phyloP scores from a whole-genome alignment of 2,329 filamentous ascomycete genomes.

The Pyrenochaeta sp. region DNA sequence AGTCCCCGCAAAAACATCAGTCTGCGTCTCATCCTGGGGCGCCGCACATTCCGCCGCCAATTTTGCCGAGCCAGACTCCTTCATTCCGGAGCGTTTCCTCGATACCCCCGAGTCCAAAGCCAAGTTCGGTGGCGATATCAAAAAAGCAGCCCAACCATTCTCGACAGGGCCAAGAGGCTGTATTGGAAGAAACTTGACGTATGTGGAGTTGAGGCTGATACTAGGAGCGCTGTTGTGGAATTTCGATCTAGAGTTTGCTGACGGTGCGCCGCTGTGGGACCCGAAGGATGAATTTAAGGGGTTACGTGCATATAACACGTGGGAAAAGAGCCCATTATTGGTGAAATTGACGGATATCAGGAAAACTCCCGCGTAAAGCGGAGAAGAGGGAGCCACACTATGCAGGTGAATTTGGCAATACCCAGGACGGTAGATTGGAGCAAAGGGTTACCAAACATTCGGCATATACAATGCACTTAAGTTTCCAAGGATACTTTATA shows the following conservation, averaged over 20 bases:
- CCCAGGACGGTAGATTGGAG: too few species aligned
- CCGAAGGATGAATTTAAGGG: slow-evolving; percentile 38
- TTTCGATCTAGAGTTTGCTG: slow-evolving; percentile 44
- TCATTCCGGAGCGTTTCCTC: slow-evolving; percentile 49
- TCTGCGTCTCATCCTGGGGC: slow-evolving; percentile 38
- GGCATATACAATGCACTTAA: too few species aligned
- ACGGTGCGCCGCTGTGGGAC: slow-evolving; percentile 39
- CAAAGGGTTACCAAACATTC: too few species aligned
- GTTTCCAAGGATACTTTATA: too few species aligned
- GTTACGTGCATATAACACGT: slow-evolving; percentile 42
- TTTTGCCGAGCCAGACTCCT: slow-evolving; percentile 43
- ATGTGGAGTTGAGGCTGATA: slow-evolving; percentile 46
- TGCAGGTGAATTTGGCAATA: too few species aligned
- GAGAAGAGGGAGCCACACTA: background rate
- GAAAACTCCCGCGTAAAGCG: slow-evolving; percentile 21
- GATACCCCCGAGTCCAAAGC: slow-evolving; percentile 24
- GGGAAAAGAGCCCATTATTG: slow-evolving; percentile 46
- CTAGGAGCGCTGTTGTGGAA: slow-evolving; percentile 44
- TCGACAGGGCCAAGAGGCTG: slow-evolving; percentile 41
- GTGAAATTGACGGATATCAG: slow-evolving; percentile 41
- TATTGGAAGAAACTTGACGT: slow-evolving; percentile 45
- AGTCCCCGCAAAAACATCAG: slow-evolving; percentile 46
- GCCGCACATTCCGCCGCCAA: slow-evolving; percentile 41
- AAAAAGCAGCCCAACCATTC: slow-evolving; percentile 44
- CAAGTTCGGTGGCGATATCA: slow-evolving; percentile 30